Evolutionary conservation across 2,329 filamentous ascomycete genomes (phyloP).

Genomic region (Penicillium griseofulvum): DNA sequence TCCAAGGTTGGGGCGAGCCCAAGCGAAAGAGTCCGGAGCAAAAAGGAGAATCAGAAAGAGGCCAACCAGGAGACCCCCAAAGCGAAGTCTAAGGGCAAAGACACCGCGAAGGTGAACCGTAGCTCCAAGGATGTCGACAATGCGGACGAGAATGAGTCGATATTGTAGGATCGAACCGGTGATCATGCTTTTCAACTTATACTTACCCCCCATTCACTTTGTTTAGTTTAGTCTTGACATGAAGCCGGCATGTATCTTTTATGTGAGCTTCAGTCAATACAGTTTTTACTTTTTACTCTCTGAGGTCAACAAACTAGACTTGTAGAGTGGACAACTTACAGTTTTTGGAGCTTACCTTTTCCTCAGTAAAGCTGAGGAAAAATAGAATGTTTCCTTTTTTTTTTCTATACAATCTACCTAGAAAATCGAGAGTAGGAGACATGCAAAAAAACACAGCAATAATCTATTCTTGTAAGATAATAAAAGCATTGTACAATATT

Average conservation of each 20-base stretch:
- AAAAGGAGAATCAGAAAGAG: conserved; percentile 30
- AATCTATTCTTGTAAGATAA: too few relatives aligned
- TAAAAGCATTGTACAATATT: too few relatives aligned
- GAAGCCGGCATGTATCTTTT: neutral
- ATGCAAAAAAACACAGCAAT: too few relatives aligned
- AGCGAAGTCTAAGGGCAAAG: conserved; percentile 6
- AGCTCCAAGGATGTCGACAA: neutral
- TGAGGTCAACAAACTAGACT: neutral
- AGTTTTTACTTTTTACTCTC: neutral
- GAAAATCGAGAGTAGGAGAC: too few relatives aligned
- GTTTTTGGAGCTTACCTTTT: too few relatives aligned
- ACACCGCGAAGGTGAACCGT: conserved; percentile 20
- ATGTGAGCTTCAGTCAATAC: neutral
- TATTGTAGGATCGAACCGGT: neutral
- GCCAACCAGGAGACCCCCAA: conserved; percentile 25
- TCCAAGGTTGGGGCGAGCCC: conserved; percentile 33
- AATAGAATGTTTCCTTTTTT: too few relatives aligned
- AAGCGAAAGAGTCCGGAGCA: conserved; percentile 31
- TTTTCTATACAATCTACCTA: too few relatives aligned
- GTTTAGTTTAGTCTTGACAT: neutral
- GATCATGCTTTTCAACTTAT: neutral
- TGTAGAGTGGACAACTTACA: too few relatives aligned
- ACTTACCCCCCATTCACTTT: neutral
- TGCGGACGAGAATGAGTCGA: neutral
- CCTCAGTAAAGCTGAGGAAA: too few relatives aligned